Percentiles rank a stretch among this genome's conserved stretches.
Evolutionary conservation across 2,329 filamentous ascomycete genomes (phyloP).

Genomic region (Verticillium albo-atrum): DNA sequence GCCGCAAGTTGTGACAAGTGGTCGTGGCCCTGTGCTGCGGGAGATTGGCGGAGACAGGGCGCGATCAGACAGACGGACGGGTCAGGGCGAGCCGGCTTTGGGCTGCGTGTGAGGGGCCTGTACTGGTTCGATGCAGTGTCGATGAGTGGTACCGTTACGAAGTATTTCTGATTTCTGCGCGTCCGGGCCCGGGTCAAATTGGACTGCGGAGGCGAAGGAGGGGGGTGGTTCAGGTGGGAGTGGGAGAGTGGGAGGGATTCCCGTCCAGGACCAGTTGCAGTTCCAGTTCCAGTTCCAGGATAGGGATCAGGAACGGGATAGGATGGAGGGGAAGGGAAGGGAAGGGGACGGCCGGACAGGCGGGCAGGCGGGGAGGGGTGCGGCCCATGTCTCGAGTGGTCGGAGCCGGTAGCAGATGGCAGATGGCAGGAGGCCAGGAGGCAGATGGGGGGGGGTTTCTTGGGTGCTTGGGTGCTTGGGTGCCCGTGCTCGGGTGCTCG

Average conservation of each 20-base stretch:
- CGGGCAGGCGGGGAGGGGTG: neutral
- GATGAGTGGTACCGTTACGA: neutral
- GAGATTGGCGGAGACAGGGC: neutral
- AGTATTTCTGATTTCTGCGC: neutral
- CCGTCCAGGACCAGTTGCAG: neutral
- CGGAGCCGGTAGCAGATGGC: constrained; percentile 6
- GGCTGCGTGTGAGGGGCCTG: neutral
- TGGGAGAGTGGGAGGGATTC: constrained; percentile 2
- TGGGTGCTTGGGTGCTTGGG: neutral
- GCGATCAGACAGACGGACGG: neutral
- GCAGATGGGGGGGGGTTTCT: too few species aligned
- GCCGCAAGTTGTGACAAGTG: neutral
- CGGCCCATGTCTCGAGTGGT: constrained; percentile 1
- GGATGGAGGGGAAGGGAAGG: neutral
- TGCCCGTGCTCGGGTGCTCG: too few species aligned
- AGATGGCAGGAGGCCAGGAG: constrained; percentile 2
- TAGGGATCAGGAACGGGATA: constrained; percentile 1
- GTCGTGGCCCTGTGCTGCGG: neutral
- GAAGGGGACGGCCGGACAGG: neutral
- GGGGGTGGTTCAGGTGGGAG: constrained; percentile 4
- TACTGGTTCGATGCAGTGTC: neutral
- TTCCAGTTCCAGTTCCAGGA: neutral
- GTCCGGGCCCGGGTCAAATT: neutral
- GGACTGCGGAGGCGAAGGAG: constrained; percentile 5
- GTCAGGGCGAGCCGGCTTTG: neutral